A percentile compares a stretch with the other conserved stretches of the same genome.
Evolutionary conservation across 805 yeast genomes (phyloP).

Genomic region (Saccharomyces eubayanus): DNA sequence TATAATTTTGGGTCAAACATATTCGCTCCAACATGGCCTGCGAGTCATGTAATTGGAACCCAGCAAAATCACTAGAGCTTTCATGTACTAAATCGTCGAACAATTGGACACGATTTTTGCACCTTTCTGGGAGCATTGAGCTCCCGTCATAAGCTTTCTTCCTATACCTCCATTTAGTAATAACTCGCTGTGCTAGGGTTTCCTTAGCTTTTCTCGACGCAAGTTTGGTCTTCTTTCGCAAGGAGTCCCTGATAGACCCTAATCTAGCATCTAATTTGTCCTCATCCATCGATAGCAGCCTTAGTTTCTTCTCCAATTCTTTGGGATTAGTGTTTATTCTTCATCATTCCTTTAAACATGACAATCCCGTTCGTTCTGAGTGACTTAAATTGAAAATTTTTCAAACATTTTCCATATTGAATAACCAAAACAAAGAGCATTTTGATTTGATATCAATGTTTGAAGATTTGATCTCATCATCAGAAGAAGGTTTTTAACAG

Average conservation of each 20-base stretch:
- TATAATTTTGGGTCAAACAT: conserved; percentile 6
- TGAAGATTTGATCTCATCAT: background rate
- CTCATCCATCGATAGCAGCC: background rate
- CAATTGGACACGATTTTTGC: conserved; percentile 3
- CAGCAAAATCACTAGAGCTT: conserved; percentile 3
- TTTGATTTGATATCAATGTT: background rate
- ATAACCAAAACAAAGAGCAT: background rate
- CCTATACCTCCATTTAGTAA: conserved; percentile 10
- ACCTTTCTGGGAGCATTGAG: conserved; percentile 5
- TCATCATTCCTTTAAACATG: background rate
- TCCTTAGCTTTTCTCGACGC: background rate
- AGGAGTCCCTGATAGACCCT: background rate
- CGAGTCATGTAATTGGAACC: conserved; percentile 7
- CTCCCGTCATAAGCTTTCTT: conserved; percentile 4
- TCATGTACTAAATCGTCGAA: conserved; percentile 8
- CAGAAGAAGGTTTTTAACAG: background rate
- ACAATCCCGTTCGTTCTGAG: background rate
- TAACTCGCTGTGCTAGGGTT: conserved; percentile 2
- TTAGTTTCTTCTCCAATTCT: background rate
- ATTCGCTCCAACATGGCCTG: conserved; percentile 7
- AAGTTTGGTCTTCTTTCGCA: background rate
- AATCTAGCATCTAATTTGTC: background rate
- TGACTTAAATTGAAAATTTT: background rate
- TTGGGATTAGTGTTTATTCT: background rate
- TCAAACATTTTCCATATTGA: background rate